Percentiles rank a stretch among this genome's conserved stretches.
Conservation (phyloP, 2,329 filamentous ascomycete genomes). For the Aureobasidium sp. region DNA sequence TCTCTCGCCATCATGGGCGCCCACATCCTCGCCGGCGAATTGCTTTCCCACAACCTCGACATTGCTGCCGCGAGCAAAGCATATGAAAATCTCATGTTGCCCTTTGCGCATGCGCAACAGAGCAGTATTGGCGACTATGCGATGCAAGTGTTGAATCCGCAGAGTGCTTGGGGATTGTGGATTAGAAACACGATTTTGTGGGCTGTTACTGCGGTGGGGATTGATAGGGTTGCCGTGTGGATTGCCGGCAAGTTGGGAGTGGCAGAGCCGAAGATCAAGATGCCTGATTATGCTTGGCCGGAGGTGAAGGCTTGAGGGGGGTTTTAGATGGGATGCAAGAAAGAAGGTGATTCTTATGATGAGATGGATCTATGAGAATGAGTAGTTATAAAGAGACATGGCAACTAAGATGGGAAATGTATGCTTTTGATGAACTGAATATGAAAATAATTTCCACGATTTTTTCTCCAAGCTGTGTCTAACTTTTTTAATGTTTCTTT, state of each 20-base stretch:
- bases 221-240: not conserved
- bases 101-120: conserved; percentile 35
- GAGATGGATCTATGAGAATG: too few relatives aligned
- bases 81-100: conserved; percentile 40
- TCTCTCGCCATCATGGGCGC: conserved; percentile 33
- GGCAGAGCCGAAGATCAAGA: not conserved
- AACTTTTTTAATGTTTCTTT: too few relatives aligned
- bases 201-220: not conserved
- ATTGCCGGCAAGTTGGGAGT: not conserved
- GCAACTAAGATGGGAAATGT: too few relatives aligned
- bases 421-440: too few relatives aligned
- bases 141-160: conserved; percentile 36
- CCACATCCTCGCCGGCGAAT: conserved; percentile 50
- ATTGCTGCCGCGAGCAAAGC: conserved; percentile 32
- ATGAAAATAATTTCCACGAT: too few relatives aligned
- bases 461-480: too few relatives aligned
- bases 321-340: too few relatives aligned
- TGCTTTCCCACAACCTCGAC: conserved; percentile 22
- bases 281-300: conserved; percentile 9
- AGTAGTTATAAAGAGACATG: too few relatives aligned
- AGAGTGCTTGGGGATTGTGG: conserved; percentile 39
- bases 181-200: conserved; percentile 36
- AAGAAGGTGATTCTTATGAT: too few relatives aligned
- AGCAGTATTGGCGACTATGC: conserved; percentile 24
- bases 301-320: not conserved